A percentile compares a stretch with the other conserved stretches of the same genome.
Conservation (phyloP, 2,329 filamentous ascomycete genomes). For the Neoscytalidium dimidiatum region DNA sequence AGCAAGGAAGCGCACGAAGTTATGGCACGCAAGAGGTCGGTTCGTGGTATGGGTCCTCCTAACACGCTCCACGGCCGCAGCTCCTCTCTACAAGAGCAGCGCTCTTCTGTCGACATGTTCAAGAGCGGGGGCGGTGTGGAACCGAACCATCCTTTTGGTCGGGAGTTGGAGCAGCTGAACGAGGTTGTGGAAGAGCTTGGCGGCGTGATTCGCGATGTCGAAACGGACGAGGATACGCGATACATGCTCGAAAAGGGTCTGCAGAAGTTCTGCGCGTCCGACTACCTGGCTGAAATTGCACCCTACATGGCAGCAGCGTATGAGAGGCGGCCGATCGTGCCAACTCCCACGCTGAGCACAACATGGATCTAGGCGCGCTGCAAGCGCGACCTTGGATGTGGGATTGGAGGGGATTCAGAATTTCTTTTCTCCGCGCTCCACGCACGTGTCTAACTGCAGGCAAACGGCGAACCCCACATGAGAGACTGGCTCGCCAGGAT, state of each 20-base stretch:
- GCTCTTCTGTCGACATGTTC: constrained; percentile 48
- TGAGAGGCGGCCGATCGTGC: background rate
- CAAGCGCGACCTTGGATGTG: background rate
- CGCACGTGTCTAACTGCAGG: constrained; percentile 10
- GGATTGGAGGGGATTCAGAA: constrained; percentile 4
- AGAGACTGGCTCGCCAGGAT: constrained; percentile 16
- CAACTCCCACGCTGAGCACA: constrained; percentile 16
- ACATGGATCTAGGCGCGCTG: constrained; percentile 16
- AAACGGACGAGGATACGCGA: constrained; percentile 72
- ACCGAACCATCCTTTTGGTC: constrained; percentile 74
- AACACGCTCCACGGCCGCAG: constrained; percentile 52
- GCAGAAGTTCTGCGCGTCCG: constrained; percentile 72
- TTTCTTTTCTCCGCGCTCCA: background rate
- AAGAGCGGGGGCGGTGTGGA: constrained; percentile 36
- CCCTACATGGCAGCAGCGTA: constrained; percentile 48
- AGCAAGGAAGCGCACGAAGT: constrained; percentile 84
- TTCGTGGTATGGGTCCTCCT: constrained; percentile 46
- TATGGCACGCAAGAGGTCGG: constrained; percentile 68
- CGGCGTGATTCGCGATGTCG: constrained; percentile 56
- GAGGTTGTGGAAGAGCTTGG: constrained; percentile 91
- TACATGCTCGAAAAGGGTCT: constrained; percentile 71
- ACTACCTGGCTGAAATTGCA: constrained; percentile 82
- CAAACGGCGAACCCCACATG: background rate
- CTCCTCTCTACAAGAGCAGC: constrained; percentile 58
- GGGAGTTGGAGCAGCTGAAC: constrained; percentile 87